Conservation (phyloP, 306 rosid genomes). For the Oemleria cerasiformis region DNA sequence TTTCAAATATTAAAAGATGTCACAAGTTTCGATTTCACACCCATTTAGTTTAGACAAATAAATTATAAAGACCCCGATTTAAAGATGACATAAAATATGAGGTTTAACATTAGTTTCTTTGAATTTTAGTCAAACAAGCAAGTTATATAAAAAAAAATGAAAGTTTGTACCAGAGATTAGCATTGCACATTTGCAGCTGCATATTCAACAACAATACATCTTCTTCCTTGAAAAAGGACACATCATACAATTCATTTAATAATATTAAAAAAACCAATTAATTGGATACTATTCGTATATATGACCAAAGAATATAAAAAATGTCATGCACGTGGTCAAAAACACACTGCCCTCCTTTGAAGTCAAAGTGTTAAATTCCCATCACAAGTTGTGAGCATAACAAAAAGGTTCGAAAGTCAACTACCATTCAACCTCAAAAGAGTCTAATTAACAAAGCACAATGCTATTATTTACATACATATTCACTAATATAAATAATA, state of each 20-base stretch:
- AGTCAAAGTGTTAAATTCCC: neutral
- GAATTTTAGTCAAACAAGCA: slow-evolving; percentile 5
- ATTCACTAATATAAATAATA: no score
- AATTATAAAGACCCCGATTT: neutral
- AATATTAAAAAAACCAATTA: neutral
- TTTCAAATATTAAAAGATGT: no score
- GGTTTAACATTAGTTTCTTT: neutral
- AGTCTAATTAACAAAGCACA: no score
- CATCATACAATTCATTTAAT: neutral
- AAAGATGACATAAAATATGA: no score
- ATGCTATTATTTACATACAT: no score
- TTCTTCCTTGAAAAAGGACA: neutral
- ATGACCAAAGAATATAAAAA: neutral
- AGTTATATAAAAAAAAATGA: neutral
- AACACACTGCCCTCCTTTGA: neutral
- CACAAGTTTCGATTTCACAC: no score
- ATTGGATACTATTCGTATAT: no score
- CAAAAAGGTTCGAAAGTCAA: neutral
- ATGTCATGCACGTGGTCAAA: slow-evolving; percentile 1
- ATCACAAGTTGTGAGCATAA: neutral
- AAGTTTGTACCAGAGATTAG: neutral
- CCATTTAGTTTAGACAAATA: neutral
- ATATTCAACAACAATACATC: neutral
- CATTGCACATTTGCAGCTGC: no score
- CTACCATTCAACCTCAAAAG: neutral